Base-by-base conservation (phyloP, 2,329 filamentous ascomycete genomes). In the Didymella pinodella region DNA sequence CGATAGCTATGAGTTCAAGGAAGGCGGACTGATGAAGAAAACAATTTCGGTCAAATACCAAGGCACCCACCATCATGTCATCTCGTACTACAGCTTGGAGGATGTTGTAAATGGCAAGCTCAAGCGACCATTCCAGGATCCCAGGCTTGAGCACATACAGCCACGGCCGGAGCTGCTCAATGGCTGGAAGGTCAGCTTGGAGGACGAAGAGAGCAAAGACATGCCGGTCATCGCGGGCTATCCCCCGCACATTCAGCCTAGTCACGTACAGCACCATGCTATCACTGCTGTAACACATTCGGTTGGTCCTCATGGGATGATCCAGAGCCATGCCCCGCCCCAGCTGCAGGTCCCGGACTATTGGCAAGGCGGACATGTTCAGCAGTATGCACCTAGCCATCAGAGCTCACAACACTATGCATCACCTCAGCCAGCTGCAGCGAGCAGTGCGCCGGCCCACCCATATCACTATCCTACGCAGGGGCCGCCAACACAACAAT, bases 1-100 rank as follows among this genome's bases (percentile, higher is more conserved):
- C n/a, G 93, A 96, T 77, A 93, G 90, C 0, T 97, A 97, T 69
- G 87, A 88, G 31, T 97, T 97, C 83, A 95, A 95, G 71, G 82
- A 87, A 14, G 85, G 87, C 1, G 93, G 93, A 0, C 79, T 97
- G 40, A 86, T 97, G 63, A 97, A 97, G 83, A 97, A 97, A 82
- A 97, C 93, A 0, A 93, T 97, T 77, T 94, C 90, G 67, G 86
- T 97, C 38, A 87, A 85, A 2, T 87, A 90, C 49, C 84, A 89
- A 26, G 90, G 90, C 2, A 85, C 93, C 2, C 88, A 87, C 2
- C 93, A 96, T 70, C 93, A 96, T 70, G 80, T 97, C 50, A 92
- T 97, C 40, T 93, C 90, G 16, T 97, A 97, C 75, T 97, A 97
- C 80, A 91, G 82, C 43, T 83, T 94, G 11, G 87, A 91, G 6